Evolutionary conservation across 345 rosid species (phyloP).

Genomic region (Salix koriyanagi): DNA sequence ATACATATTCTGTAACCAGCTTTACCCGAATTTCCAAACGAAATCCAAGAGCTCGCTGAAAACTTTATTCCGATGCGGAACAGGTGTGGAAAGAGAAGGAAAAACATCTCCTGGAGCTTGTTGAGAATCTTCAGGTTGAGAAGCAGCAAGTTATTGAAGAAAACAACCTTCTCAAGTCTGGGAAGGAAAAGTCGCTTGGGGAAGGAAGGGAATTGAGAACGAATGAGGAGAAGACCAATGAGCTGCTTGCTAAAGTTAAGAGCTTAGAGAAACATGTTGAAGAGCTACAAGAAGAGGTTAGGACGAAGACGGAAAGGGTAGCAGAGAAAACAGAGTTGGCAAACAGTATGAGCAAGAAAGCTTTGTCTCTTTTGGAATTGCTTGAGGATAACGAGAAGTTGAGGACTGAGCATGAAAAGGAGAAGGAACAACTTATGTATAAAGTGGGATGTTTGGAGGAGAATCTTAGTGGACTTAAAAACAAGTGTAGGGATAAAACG

Average conservation of each 20-base stretch:
- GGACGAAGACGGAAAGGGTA: constrained; percentile 27
- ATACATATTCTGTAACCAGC: constrained; percentile 79
- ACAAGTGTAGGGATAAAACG: constrained; percentile 32
- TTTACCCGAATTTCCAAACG: constrained; percentile 62
- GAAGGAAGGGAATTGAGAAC: constrained; percentile 34
- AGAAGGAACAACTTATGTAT: constrained; percentile 34
- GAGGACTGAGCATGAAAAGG: constrained; percentile 29
- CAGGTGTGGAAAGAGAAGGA: constrained; percentile 56
- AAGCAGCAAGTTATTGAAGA: constrained; percentile 38
- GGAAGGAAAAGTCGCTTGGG: constrained; percentile 32
- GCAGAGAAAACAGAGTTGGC: constrained; percentile 34
- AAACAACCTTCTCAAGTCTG: constrained; percentile 37
- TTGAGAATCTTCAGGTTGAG: constrained; percentile 50
- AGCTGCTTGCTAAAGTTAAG: constrained; percentile 41
- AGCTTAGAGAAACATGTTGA: constrained; percentile 35
- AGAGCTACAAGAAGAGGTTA: constrained; percentile 38
- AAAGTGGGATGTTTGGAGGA: constrained; percentile 44
- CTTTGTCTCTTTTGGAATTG: constrained; percentile 27
- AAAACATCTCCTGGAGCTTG: constrained; percentile 33
- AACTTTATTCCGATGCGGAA: constrained; percentile 49
- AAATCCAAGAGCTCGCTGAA: constrained; percentile 49
- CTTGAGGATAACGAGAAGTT: constrained; percentile 25
- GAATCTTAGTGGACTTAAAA: constrained; percentile 37
- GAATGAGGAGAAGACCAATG: constrained; percentile 31
- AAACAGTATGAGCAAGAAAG: constrained; percentile 30